phyloP scores from a whole-genome alignment of 495 filamentous ascomycete genomes.

The Cryomyces antarcticus region DNA sequence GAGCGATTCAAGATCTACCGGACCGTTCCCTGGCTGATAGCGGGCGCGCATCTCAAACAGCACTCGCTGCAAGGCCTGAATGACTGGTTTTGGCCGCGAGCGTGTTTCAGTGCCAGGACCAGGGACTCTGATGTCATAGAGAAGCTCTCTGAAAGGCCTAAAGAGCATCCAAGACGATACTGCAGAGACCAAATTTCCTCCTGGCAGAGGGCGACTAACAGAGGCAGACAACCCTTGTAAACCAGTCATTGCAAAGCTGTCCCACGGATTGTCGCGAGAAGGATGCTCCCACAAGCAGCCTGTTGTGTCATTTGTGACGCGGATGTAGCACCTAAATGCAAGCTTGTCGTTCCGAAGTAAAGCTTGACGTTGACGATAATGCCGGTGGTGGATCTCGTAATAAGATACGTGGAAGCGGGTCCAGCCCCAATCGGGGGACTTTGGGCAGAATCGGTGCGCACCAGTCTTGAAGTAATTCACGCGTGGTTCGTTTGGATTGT shows the following conservation, averaged over 20 bases:
- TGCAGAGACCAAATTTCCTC: conserved; percentile 14
- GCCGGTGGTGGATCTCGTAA: conserved; percentile 36
- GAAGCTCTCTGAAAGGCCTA: conserved; percentile 33
- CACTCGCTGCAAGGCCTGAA: conserved; percentile 13
- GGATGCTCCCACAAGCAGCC: conserved; percentile 41
- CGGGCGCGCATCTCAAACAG: conserved; percentile 12
- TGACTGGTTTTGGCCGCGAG: conserved; percentile 25
- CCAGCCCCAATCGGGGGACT: conserved; percentile 46
- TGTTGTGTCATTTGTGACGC: conserved; percentile 40
- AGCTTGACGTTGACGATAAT: conserved; percentile 37
- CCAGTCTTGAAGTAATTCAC: conserved; percentile 35
- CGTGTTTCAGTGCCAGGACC: conserved; percentile 28
- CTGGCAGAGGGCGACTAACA: conserved; percentile 24
- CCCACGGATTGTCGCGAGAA: conserved; percentile 13
- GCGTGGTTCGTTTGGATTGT: conserved; percentile 45
- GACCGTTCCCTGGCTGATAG: conserved; percentile 1
- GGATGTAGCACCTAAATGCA: conserved; percentile 42
- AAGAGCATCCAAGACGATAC: conserved; percentile 38
- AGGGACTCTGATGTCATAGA: conserved; percentile 28
- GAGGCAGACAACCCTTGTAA: conserved; percentile 31
- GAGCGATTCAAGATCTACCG: conserved; percentile 10
- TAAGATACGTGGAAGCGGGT: conserved; percentile 42
- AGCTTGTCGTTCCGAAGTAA: conserved; percentile 43
- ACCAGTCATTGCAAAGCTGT: conserved; percentile 34
- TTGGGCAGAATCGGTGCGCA: conserved; percentile 36